Conservation (phyloP, 306 rosid genomes). For the Cicer bijugum region DNA sequence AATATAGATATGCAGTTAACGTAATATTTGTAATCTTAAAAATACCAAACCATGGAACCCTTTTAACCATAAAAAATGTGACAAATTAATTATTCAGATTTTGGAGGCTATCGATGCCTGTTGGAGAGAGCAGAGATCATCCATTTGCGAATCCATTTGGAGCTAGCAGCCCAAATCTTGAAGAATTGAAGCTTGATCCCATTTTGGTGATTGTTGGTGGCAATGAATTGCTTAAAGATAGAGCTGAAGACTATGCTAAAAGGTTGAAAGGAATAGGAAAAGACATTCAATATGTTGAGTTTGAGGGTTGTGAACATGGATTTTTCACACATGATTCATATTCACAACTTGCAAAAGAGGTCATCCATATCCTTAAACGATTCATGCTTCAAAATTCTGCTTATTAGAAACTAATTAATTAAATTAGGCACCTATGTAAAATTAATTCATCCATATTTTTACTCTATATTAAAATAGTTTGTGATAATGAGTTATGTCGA, state of each 20-base stretch:
- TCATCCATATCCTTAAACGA: constrained; percentile 53
- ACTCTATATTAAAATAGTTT: constrained; percentile 18
- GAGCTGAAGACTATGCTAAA: constrained; percentile 63
- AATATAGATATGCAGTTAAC: not conserved
- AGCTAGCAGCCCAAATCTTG: constrained; percentile 54
- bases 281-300: constrained; percentile 66
- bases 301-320: constrained; percentile 79
- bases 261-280: constrained; percentile 61
- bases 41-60: not conserved
- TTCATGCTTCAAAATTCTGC: constrained; percentile 60
- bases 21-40: not conserved
- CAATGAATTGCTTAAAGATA: constrained; percentile 78
- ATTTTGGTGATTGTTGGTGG: constrained; percentile 75
- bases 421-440: too few relatives aligned
- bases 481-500: not conserved
- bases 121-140: constrained; percentile 77
- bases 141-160: constrained; percentile 88
- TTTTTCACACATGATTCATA: constrained; percentile 72
- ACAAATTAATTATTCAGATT: constrained; percentile 62
- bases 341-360: constrained; percentile 55
- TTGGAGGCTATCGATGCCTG: constrained; percentile 88
- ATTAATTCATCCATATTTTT: not conserved
- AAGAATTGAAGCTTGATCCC: constrained; percentile 57
- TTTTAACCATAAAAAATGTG: too few relatives aligned
- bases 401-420: constrained; percentile 2